Percentiles rank a stretch among this genome's conserved stretches.
Conservation (phyloP, 75 land plant genomes). For the Pseudotsuga menziesii region DNA sequence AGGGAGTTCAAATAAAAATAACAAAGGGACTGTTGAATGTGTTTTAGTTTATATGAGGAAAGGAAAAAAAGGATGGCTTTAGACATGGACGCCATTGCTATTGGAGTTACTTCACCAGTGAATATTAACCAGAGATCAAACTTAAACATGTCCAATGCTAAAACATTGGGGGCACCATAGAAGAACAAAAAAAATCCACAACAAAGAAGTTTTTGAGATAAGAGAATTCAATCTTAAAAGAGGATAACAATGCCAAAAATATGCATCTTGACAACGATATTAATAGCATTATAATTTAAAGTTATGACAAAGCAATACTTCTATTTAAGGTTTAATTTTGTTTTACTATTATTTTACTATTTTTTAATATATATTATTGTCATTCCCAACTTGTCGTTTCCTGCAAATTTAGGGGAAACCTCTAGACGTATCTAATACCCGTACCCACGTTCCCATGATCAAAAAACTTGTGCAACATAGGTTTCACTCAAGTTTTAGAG, state of each 20-base stretch:
- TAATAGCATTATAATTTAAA: background rate
- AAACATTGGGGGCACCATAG: slow-evolving; percentile 21
- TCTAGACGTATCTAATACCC: too few species aligned
- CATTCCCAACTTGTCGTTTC: too few species aligned
- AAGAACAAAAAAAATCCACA: slow-evolving; percentile 19
- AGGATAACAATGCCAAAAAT: background rate
- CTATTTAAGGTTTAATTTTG: too few species aligned
- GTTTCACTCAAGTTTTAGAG: too few species aligned
- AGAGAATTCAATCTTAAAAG: slow-evolving; percentile 13
- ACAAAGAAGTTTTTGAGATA: slow-evolving; percentile 26
- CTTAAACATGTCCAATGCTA: slow-evolving; percentile 29
- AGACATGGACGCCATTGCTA: slow-evolving; percentile 39
- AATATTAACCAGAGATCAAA: slow-evolving; percentile 33
- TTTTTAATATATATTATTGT: too few species aligned
- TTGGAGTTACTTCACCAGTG: slow-evolving; percentile 16
- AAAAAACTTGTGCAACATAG: too few species aligned
- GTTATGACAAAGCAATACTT: too few species aligned
- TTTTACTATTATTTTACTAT: too few species aligned
- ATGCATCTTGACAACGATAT: slow-evolving; percentile 13
- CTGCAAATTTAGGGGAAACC: too few species aligned
- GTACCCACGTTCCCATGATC: too few species aligned
- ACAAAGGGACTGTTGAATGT: slow-evolving; percentile 56
- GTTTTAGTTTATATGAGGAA: slow-evolving; percentile 43
- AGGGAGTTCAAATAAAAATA: slow-evolving; percentile 31
- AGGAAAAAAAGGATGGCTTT: slow-evolving; percentile 44